phyloP scores from a whole-genome alignment of 2,329 filamentous ascomycete genomes.

The Fonsecaea pedrosoi region DNA sequence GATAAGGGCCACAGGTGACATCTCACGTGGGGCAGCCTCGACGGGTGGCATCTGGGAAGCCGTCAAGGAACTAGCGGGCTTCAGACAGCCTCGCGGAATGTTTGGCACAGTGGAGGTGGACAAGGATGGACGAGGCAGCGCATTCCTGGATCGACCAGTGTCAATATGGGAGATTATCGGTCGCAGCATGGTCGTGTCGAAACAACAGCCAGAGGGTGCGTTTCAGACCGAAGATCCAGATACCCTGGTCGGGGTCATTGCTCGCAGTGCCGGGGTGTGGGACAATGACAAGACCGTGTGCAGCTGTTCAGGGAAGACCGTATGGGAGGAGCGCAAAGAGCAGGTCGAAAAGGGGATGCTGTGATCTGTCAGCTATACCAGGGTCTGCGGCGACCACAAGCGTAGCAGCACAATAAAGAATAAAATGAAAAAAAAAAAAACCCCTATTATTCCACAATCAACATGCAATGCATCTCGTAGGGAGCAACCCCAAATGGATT shows the following conservation, averaged over 20 bases:
- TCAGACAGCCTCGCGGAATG: conserved; percentile 61
- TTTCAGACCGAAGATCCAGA: conserved; percentile 76
- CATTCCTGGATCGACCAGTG: conserved; percentile 81
- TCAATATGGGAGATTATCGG: conserved; percentile 97
- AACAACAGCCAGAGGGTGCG: conserved; percentile 63
- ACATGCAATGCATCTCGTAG: conserved; percentile 2
- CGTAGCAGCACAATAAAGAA: neutral
- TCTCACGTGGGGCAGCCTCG: conserved; percentile 80
- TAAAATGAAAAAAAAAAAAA: neutral
- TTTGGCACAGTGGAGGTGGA: conserved; percentile 80
- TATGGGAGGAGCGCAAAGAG: conserved; percentile 95
- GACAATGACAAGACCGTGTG: conserved; percentile 99
- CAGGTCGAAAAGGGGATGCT: conserved; percentile 90
- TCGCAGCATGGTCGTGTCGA: conserved; percentile 84
- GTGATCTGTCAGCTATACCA: conserved; percentile 53
- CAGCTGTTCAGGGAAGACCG: conserved; percentile 95
- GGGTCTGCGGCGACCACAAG: neutral
- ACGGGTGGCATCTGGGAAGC: conserved; percentile 82
- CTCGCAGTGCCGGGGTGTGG: conserved; percentile 96
- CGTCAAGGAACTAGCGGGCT: conserved; percentile 50
- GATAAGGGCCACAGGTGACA: conserved; percentile 84
- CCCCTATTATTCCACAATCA: neutral
- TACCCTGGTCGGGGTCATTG: conserved; percentile 91
- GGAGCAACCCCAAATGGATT: neutral
- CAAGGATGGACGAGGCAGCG: conserved; percentile 74